phyloP scores from a whole-genome alignment of 495 filamentous ascomycete genomes.

The Annulohypoxylon nitens region DNA sequence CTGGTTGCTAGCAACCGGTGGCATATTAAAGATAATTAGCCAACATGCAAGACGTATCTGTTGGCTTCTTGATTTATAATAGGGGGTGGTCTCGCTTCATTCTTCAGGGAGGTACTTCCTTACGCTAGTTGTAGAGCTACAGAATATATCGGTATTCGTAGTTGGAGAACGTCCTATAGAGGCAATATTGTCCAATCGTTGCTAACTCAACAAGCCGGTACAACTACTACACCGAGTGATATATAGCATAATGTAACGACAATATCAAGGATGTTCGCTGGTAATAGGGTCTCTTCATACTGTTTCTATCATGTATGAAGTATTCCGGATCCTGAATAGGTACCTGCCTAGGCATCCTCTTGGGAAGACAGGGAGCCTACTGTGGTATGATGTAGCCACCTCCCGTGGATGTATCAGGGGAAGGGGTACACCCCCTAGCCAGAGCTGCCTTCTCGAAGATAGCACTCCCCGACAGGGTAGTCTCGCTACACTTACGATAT shows the following conservation, averaged over 20 bases:
- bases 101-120: neutral
- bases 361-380: neutral
- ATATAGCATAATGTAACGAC: too few species aligned
- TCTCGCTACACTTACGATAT: neutral
- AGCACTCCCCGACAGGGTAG: neutral
- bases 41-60: neutral
- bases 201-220: too few species aligned
- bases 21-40: slow-evolving; percentile 24
- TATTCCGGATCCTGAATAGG: too few species aligned
- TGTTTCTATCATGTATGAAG: too few species aligned
- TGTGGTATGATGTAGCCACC: neutral
- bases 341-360: neutral
- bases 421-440: neutral
- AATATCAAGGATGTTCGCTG: too few species aligned
- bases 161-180: neutral
- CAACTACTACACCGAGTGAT: too few species aligned
- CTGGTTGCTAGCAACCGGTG: neutral
- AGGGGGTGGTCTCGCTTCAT: neutral
- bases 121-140: too few species aligned
- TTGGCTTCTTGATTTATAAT: neutral
- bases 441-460: neutral
- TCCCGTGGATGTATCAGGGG: neutral
- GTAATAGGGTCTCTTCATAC: too few species aligned
- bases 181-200: too few species aligned
- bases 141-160: neutral